phyloP scores from a whole-genome alignment of 768 basidiomycete genomes.

The Dacryopinax spathularia region DNA sequence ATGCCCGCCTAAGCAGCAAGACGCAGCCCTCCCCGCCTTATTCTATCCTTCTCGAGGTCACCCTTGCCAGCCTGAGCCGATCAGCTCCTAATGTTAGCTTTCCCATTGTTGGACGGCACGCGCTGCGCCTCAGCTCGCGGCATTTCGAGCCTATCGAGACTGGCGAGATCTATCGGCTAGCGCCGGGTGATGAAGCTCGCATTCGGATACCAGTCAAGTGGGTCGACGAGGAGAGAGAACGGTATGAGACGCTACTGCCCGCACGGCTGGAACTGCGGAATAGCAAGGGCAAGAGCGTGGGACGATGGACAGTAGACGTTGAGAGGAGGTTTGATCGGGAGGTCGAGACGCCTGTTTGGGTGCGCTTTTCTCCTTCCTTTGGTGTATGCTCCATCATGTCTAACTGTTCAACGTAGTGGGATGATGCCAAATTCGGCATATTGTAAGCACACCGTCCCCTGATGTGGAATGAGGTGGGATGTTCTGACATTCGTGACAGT shows the following conservation, averaged over 20 bases:
- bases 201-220: constrained; percentile 34
- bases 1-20: background rate
- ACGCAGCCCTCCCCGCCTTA: background rate
- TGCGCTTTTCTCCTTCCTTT: constrained; percentile 17
- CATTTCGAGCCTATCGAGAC: constrained; percentile 29
- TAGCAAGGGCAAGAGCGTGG: constrained; percentile 24
- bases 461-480: constrained; percentile 3
- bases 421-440: constrained; percentile 40
- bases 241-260: constrained; percentile 15
- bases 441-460: constrained; percentile 27
- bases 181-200: constrained; percentile 37
- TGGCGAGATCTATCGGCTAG: constrained; percentile 34
- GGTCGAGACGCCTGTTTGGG: constrained; percentile 45
- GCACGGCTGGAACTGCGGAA: constrained; percentile 25
- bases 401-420: constrained; percentile 27
- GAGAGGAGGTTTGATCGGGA: constrained; percentile 23
- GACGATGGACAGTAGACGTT: constrained; percentile 31
- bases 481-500: constrained; percentile 16
- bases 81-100: constrained; percentile 23
- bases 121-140: constrained; percentile 11
- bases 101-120: constrained; percentile 15
- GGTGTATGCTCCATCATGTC: too few species aligned
- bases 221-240: constrained; percentile 15
- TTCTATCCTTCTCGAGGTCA: constrained; percentile 29
- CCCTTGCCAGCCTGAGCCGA: constrained; percentile 38